phyloP scores from a whole-genome alignment of 768 basidiomycete genomes.

The Russula emetica region DNA sequence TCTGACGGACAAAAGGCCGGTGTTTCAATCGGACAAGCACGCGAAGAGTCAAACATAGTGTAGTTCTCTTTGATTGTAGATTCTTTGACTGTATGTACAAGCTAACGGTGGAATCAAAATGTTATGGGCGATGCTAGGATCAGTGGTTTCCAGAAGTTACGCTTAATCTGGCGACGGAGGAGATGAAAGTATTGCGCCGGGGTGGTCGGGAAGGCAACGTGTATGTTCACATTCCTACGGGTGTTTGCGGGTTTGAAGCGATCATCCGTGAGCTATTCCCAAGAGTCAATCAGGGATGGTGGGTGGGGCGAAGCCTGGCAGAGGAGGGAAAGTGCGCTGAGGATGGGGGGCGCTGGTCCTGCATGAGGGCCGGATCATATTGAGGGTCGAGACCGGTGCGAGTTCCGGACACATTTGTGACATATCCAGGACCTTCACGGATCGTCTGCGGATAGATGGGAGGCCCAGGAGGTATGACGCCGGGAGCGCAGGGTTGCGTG shows the following conservation, averaged over 20 bases:
- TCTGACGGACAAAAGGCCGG: too few species aligned
- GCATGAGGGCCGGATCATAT: too few species aligned
- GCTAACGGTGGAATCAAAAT: too few species aligned
- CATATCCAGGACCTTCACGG: too few species aligned
- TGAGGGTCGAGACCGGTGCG: too few species aligned
- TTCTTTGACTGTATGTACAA: too few species aligned
- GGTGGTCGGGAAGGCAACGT: slow-evolving; percentile 81
- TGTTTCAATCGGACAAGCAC: too few species aligned
- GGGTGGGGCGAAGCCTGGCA: slow-evolving; percentile 89
- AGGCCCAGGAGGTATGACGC: slow-evolving; percentile 32
- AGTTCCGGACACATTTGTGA: too few species aligned
- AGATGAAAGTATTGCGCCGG: slow-evolving; percentile 92
- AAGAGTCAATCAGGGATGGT: slow-evolving; percentile 8
- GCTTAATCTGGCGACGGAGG: slow-evolving; percentile 75
- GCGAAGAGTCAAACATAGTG: too few species aligned
- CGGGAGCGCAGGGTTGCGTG: slow-evolving; percentile 33
- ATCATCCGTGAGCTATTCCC: slow-evolving; percentile 70
- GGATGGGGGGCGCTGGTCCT: slow-evolving; percentile 32
- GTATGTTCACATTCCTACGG: slow-evolving; percentile 68
- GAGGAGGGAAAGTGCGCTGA: slow-evolving; percentile 62
- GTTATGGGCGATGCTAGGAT: slow-evolving; percentile 65
- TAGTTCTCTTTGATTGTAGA: too few species aligned
- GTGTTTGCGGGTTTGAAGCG: slow-evolving; percentile 39
- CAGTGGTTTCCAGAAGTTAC: slow-evolving; percentile 85
- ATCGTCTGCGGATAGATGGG: slow-evolving; percentile 28